Percentiles rank a stretch among this genome's conserved stretches.
Evolutionary conservation across 345 rosid genomes (phyloP).

Genomic region (Anacardium occidentale): DNA sequence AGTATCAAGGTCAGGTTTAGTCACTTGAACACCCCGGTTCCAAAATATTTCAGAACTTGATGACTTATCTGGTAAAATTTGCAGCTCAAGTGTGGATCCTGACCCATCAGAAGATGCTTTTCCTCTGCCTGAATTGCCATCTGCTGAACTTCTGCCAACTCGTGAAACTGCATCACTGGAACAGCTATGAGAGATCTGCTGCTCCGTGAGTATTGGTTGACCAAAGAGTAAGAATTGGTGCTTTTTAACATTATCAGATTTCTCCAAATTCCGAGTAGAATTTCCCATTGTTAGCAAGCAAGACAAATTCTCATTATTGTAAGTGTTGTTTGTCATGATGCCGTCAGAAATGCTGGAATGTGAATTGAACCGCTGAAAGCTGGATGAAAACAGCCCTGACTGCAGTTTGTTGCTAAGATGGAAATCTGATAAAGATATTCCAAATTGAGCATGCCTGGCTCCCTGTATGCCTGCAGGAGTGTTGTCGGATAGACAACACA

Average conservation of each 20-base stretch:
- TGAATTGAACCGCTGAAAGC: conserved; percentile 47
- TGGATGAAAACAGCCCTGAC: conserved; percentile 53
- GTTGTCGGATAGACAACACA: conserved; percentile 54
- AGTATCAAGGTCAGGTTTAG: conserved; percentile 44
- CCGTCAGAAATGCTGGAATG: conserved; percentile 44
- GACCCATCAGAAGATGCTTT: conserved; percentile 32
- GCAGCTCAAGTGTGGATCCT: conserved; percentile 31
- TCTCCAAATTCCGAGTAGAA: conserved; percentile 45
- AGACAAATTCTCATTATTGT: conserved; percentile 53
- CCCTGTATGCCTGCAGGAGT: conserved; percentile 99
- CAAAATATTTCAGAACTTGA: conserved; percentile 42
- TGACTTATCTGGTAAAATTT: conserved; percentile 32
- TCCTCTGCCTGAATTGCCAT: conserved; percentile 26
- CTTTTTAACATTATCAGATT: conserved; percentile 49
- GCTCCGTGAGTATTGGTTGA: conserved; percentile 74
- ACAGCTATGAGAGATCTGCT: conserved; percentile 48
- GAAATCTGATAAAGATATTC: conserved; percentile 66
- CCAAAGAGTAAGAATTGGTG: conserved; percentile 85
- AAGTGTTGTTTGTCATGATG: conserved; percentile 28
- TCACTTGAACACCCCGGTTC: conserved; percentile 35
- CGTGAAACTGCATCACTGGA: conserved; percentile 42
- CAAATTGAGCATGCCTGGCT: conserved; percentile 99
- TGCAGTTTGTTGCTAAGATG: conserved; percentile 64
- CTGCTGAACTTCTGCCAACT: conserved; percentile 31
- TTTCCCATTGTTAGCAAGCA: conserved; percentile 77